Evolutionary conservation across 202 grass and related monocot species (phyloP).

Genomic region (Musa balbisiana): DNA sequence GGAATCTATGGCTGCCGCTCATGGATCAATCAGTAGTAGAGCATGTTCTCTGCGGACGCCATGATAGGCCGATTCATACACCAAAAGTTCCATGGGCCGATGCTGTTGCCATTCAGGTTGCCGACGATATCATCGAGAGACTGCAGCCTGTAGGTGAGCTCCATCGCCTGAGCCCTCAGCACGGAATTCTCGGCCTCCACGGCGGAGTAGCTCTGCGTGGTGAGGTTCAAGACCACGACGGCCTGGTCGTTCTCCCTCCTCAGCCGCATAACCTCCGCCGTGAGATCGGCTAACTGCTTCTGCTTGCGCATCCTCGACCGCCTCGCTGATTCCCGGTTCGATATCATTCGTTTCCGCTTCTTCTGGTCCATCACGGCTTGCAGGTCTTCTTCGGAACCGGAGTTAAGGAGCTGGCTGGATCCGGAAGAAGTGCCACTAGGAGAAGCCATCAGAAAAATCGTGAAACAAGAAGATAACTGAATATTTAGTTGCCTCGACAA

Average conservation of each 20-base stretch:
- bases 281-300: conserved; percentile 20
- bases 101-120: not conserved
- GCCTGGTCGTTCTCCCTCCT: conserved; percentile 13
- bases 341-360: conserved; percentile 22
- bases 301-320: conserved; percentile 22
- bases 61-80: not conserved
- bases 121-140: not conserved
- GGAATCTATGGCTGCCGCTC: no score
- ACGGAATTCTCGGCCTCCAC: conserved; percentile 12
- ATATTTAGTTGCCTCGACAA: not conserved
- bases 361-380: conserved; percentile 7
- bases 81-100: not conserved
- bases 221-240: conserved; percentile 6
- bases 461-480: no score
- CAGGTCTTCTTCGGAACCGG: conserved; percentile 7
- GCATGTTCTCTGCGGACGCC: conserved; percentile 6
- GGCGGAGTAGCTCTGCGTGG: not conserved
- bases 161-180: conserved; percentile 8
- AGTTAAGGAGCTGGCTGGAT: conserved; percentile 8
- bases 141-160: not conserved
- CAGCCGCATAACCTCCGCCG: not conserved
- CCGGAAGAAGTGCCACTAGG: conserved; percentile 19
- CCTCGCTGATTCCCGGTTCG: conserved; percentile 24
- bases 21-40: not conserved
- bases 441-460: conserved; percentile 6